Evolutionary conservation across 2,329 filamentous ascomycete species (phyloP).

Genomic region (Sclerotinia glacialis): DNA sequence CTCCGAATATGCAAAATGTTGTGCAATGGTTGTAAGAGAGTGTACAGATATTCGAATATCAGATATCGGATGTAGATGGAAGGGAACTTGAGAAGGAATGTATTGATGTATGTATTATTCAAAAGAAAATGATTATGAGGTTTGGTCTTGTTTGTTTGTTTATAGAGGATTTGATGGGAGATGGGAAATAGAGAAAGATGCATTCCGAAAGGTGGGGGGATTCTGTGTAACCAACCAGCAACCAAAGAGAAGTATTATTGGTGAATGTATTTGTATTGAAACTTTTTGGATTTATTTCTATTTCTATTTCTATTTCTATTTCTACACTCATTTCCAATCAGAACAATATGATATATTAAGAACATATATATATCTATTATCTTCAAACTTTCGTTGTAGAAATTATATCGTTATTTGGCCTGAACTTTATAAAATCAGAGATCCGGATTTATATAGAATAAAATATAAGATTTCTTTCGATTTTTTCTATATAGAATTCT

Average conservation of each 20-base stretch:
- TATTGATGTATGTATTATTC: not conserved
- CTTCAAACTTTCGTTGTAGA: no score
- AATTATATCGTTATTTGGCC: no score
- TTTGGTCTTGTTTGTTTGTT: not conserved
- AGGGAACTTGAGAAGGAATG: not conserved
- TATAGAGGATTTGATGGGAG: not conserved
- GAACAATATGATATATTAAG: no score
- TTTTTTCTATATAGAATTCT: no score
- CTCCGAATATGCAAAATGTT: conserved; percentile 7
- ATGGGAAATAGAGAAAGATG: not conserved
- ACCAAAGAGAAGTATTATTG: not conserved
- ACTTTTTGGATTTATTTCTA: no score
- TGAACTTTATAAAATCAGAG: no score
- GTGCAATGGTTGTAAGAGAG: conserved; percentile 13
- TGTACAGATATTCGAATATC: not conserved
- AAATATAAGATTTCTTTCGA: no score
- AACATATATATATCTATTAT: no score
- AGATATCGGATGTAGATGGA: not conserved
- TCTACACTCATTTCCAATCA: no score
- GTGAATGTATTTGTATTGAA: no score
- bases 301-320: no score
- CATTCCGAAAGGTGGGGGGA: not conserved
- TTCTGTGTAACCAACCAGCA: not conserved
- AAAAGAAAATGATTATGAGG: not conserved
- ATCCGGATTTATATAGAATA: no score